Base-by-base conservation (phyloP, 2,329 filamentous ascomycete species). In the Aspergillus sp. region DNA sequence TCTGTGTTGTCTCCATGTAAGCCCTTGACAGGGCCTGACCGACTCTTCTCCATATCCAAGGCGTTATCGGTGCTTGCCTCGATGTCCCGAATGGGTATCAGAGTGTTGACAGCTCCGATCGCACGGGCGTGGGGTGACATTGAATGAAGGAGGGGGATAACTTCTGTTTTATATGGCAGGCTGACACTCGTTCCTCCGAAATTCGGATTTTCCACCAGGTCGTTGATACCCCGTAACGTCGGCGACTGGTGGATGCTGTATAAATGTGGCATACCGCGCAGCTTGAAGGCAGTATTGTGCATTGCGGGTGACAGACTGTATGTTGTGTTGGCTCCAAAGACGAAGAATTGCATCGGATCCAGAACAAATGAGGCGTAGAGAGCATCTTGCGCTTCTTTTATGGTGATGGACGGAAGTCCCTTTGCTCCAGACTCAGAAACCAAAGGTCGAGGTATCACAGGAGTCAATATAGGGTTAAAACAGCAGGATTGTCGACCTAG, bases 1-100 rank as follows among this genome's bases (percentile, higher is more conserved):
- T 93, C 90, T 0, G 89, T 92, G 59, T 93, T 93, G 58, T 92
- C 89, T 1, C 89, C 90, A 61, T 91, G 90, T 0, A 92, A 78
- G 0, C 87, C 88, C 60, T 84, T 83, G 6, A 91, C 84, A 0
- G 86, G 83, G 0, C 89, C 89, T 1, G 86, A 81, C 44, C 85
- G 81, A 61, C 87, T 87, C 58, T 87, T 81, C 45, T 86, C 81
- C 31, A 80, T 76, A 45, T 80, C 77, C n/a, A 85, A 80, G 4
- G 84, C 83, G 31, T 82, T 78, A 0, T 86, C 82, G 0, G 86
- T 81, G 37, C 78, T 70, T n/a, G 82, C 73, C 4, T 66, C 62
- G 6, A 86, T 72, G 12, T 83, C 79, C 21, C 89, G 84, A 9
- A 92, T 82, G 0, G 90, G 90, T 43, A 92, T 85, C 12, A 93